These are phyloP conservation scores for Coemansia sp. DNA, from an alignment of 192 early-diverging fungal species.

Conservation along the genomic window DNA sequence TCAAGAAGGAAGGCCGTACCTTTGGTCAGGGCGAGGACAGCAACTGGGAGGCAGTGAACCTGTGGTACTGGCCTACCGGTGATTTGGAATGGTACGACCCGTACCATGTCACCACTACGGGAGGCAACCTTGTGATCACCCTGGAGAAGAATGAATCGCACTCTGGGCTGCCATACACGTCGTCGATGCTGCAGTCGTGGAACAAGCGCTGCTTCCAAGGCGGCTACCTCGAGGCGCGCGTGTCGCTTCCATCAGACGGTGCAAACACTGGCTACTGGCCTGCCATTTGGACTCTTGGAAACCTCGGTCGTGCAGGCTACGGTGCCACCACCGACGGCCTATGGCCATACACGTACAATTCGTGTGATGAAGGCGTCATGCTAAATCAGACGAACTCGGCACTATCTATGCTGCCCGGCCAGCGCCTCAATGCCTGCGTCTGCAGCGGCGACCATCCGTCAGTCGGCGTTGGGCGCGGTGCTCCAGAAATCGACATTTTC, in stretches of 20 bases:
- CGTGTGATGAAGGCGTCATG: slow-evolving; percentile 57
- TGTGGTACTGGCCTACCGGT: slow-evolving; percentile 58
- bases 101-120: slow-evolving; percentile 50
- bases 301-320: slow-evolving; percentile 60
- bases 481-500: slow-evolving; percentile 60
- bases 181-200: slow-evolving; percentile 65
- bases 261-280: slow-evolving; percentile 58
- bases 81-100: slow-evolving; percentile 60
- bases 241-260: slow-evolving; percentile 57
- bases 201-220: slow-evolving; percentile 67
- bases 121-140: slow-evolving; percentile 56
- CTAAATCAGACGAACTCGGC: slow-evolving; percentile 59
- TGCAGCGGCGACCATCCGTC: slow-evolving; percentile 58
- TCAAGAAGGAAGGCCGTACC: slow-evolving; percentile 55
- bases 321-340: slow-evolving; percentile 59
- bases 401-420: slow-evolving; percentile 57
- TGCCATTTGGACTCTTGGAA: slow-evolving; percentile 60
- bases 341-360: slow-evolving; percentile 58
- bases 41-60: slow-evolving; percentile 58
- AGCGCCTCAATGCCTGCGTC: slow-evolving; percentile 57
- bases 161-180: slow-evolving; percentile 54
- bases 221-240: slow-evolving; percentile 59
- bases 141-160: slow-evolving; percentile 49
- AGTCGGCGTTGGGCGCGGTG: slow-evolving; percentile 57
- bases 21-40: slow-evolving; percentile 58